Evolutionary conservation across 148 eudicot genomes (phyloP), one percentile per base, ranked within the genome.

Genomic region (Suaeda aralocaspica): DNA sequence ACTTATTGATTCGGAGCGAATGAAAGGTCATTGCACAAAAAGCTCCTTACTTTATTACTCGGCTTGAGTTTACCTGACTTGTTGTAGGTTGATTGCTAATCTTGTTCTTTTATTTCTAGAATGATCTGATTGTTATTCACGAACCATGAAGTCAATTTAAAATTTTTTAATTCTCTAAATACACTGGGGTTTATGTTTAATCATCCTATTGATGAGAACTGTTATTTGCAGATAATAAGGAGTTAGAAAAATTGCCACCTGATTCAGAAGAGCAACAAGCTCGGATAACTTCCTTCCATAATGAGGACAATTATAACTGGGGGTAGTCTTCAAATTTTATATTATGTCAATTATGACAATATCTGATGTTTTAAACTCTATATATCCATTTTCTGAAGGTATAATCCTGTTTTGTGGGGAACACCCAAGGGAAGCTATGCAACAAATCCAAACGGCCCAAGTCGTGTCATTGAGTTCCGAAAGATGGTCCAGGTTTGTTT

Each of bases 361-460:
- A 63, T 59, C 21, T 67, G 42, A 19, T 69, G 59, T 39, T 25
- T 71, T 65, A 68, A 10, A 66, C 72, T 69, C 52, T 78, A 31
- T 55, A 30, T 59, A 58, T 48, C 16, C 10, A 44, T 41, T 19
- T n/a, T 63, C 6, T 46, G 53, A 70, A 91, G 97, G 55, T 91
- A 94, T 74, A 84, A 94, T 74, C 97, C 99, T 73, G 91, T 94
- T 73, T 77, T 94, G 31, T 94, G 97, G 96, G 99, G 99, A 69
- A 90, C 90, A 55, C 99, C 99, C 39, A 91, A 94, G 85, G 99
- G 99, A 85, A 91, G 97, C 82, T 94, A 94, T 86, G 96, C 99
- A 65, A 84, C 85, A 72, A 72, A 94, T 75, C 93, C 99, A 39
- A 79, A 82, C 77, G 99, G 99, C 63, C 81, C 88, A 52, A 70